Evolutionary conservation across 1,284 basidiomycete genomes (phyloP), one percentile per base, ranked within the genome.

Genomic region (Ustanciosporium gigantosporum): DNA sequence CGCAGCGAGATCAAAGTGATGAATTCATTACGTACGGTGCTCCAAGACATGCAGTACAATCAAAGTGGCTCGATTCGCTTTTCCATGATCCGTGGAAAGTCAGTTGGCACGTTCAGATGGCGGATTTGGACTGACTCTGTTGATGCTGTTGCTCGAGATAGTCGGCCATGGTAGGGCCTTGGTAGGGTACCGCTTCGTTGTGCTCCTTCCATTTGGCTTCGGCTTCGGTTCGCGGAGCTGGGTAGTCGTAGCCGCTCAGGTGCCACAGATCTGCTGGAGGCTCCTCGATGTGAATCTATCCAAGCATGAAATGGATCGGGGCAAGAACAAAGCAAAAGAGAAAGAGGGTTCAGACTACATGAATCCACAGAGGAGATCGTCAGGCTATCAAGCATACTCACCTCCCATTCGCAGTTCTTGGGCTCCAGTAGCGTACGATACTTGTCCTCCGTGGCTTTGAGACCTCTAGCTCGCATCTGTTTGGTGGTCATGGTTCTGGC

Each of bases 241-340:
- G 46, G 19, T 49, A 57, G 24, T 34, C 24, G 36, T 31, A 25
- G 11, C 53, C 53, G 31, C 43, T 38, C 3, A 49, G 38, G 21
- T 38, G 53, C 46, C 46, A 49, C 15, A 57, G 31, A 21, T 57
- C 53, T 21, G 42, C 53, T 16, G 53, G 22, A n/a, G 46, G 46
- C 25, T 57, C 53, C 31, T 57, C 53, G 43, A 57, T 57, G 37
- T 57, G 52, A 16, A 56, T 49, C 52, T 56, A 27, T 34, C 24
- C n/a, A 16, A 25, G 11, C 7, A 35, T 11, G 11, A 19, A n/a
- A n/a, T 34, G 32, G 16, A 34, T 19, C 8, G 32, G 7, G 16
- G 9, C 9, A 34, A 34, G 32, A 34, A 17, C 8, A 34, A 8
- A 8, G 32, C 27, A 29, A 29, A 9, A 34, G 16, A 34, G 9